Evolutionary conservation across 331 rosid species (phyloP).

Genomic region (Quercus phellos): DNA sequence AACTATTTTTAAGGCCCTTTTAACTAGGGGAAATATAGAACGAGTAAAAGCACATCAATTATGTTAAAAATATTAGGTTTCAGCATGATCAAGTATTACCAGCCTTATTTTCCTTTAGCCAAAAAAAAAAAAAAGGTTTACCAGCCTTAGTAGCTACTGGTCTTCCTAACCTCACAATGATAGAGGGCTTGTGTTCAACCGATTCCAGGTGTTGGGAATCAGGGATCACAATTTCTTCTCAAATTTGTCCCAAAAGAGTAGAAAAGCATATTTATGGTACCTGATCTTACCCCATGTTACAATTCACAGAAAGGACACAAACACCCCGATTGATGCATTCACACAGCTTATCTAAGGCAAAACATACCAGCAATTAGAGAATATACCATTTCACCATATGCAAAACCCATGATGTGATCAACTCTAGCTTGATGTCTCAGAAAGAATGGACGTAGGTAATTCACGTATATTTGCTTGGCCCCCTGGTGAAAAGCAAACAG

Average conservation of each 20-base stretch:
- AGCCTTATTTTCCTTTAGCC: background rate
- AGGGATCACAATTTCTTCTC: background rate
- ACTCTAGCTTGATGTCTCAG: conserved; percentile 56
- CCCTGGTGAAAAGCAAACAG: conserved; percentile 42
- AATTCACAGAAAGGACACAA: background rate
- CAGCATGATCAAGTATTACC: background rate
- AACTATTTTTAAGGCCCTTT: background rate
- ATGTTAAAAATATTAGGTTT: background rate
- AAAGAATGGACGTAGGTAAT: conserved; percentile 75
- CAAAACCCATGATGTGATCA: conserved; percentile 57
- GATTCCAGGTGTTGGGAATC: background rate
- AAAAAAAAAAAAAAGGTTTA: too few relatives aligned
- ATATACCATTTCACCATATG: conserved; percentile 64
- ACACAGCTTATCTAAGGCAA: background rate
- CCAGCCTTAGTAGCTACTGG: background rate
- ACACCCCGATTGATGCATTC: background rate
- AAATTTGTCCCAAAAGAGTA: background rate
- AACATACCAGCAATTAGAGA: background rate
- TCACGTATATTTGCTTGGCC: conserved; percentile 59
- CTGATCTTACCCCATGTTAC: background rate
- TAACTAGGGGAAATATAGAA: background rate
- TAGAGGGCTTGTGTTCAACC: background rate
- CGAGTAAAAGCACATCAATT: background rate
- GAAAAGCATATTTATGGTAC: background rate
- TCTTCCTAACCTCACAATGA: background rate